Percentiles rank a stretch among this genome's conserved stretches.
These are phyloP conservation scores for Termitomyces titanicus DNA, from an alignment of 768 basidiomycete species.

Conservation along the genomic window DNA sequence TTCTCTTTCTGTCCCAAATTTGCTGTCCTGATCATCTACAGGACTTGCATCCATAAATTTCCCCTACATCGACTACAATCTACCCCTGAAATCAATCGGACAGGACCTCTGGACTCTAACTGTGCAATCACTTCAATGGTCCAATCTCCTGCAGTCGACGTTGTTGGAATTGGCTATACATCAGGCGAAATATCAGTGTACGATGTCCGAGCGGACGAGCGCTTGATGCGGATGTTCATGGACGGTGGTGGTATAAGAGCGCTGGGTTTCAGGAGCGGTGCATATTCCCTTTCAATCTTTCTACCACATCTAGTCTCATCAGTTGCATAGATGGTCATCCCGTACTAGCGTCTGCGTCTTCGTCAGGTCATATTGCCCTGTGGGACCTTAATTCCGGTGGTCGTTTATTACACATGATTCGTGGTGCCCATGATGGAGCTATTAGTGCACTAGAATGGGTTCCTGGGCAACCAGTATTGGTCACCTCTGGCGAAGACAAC, in stretches of 20 bases:
- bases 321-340: slow-evolving; percentile 70
- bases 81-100: slow-evolving; percentile 18
- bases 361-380: slow-evolving; percentile 83
- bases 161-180: slow-evolving; percentile 88
- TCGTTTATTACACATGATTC: slow-evolving; percentile 76
- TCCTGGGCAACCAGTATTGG: slow-evolving; percentile 84
- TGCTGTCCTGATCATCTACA: slow-evolving; percentile 24
- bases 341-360: slow-evolving; percentile 83
- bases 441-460: slow-evolving; percentile 88
- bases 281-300: not conserved
- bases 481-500: slow-evolving; percentile 92
- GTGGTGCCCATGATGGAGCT: slow-evolving; percentile 85
- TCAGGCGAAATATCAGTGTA: slow-evolving; percentile 87
- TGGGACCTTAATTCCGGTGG: slow-evolving; percentile 91
- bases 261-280: slow-evolving; percentile 85
- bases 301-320: slow-evolving; percentile 3
- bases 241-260: slow-evolving; percentile 77
- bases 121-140: slow-evolving; percentile 71
- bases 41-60: slow-evolving; percentile 83
- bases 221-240: slow-evolving; percentile 86
- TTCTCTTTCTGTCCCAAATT: not conserved
- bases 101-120: slow-evolving; percentile 20
- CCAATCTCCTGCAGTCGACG: slow-evolving; percentile 95
- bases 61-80: slow-evolving; percentile 48
- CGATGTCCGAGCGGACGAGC: slow-evolving; percentile 88